Percentiles rank a stretch among this genome's conserved stretches.
Conservation (phyloP, 331 rosid genomes). For the Erythrophleum ivorense region DNA sequence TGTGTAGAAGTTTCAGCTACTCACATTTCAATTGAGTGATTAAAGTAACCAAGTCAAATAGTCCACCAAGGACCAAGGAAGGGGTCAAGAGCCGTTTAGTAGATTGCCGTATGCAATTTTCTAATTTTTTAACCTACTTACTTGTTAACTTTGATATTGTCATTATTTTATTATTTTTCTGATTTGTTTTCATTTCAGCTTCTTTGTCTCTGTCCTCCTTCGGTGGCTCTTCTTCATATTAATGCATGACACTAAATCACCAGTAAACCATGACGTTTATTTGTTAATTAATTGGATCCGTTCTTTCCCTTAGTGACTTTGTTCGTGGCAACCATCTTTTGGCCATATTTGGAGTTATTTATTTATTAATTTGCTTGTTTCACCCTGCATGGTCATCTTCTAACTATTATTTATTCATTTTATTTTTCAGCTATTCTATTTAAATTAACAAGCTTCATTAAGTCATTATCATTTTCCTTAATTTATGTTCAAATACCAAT, state of each 20-base stretch:
- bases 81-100: background rate
- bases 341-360: background rate
- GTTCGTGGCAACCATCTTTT: background rate
- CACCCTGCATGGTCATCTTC: background rate
- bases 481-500: background rate
- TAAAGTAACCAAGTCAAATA: background rate
- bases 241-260: background rate
- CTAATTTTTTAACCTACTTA: background rate
- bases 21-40: background rate
- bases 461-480: background rate
- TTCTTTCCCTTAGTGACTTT: background rate
- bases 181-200: background rate
- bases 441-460: background rate
- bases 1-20: background rate
- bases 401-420: background rate
- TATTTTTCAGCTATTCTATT: background rate
- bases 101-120: background rate
- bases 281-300: background rate
- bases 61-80: background rate
- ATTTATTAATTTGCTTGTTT: background rate
- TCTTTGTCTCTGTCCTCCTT: conserved; percentile 8
- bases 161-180: background rate
- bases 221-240: background rate
- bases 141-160: background rate
- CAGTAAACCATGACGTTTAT: conserved; percentile 13